A percentile compares a stretch with the other conserved stretches of the same genome.
phyloP scores from a whole-genome alignment of 805 yeast genomes.

The Allodekkera sacchari region DNA sequence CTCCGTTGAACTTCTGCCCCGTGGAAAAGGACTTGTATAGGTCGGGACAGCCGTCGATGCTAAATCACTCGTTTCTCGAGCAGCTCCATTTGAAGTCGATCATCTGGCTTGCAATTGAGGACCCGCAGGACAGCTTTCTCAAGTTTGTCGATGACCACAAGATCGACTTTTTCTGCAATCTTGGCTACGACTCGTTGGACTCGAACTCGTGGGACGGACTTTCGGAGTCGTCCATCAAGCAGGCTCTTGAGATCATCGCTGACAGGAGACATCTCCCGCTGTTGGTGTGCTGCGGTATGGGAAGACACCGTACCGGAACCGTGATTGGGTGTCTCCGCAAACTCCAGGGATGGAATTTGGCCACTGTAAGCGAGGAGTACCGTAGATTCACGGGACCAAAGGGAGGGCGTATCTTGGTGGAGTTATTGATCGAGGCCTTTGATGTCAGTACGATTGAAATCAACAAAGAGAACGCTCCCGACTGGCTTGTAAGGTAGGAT shows the following conservation, averaged over 20 bases:
- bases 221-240: conserved; percentile 70
- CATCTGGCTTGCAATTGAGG: conserved; percentile 93
- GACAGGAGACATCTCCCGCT: conserved; percentile 73
- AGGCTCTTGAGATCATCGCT: conserved; percentile 69
- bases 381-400: conserved; percentile 87
- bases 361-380: conserved; percentile 87
- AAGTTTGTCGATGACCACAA: conserved; percentile 69
- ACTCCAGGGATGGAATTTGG: conserved; percentile 95
- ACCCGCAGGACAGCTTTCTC: conserved; percentile 81
- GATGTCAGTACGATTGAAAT: conserved; percentile 38
- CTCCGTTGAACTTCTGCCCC: conserved; percentile 93
- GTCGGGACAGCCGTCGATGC: conserved; percentile 91
- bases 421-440: conserved; percentile 73
- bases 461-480: conserved; percentile 35
- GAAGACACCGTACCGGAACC: conserved; percentile 94
- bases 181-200: conserved; percentile 42
- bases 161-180: conserved; percentile 76
- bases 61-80: conserved; percentile 78
- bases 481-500: conserved; percentile 31
- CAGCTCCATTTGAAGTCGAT: conserved; percentile 70
- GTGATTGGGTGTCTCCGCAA: conserved; percentile 90
- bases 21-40: conserved; percentile 83
- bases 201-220: conserved; percentile 93
- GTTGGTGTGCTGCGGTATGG: conserved; percentile 96
- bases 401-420: conserved; percentile 90